Conservation (phyloP, 2,329 filamentous ascomycete genomes). For the Sporothrix variecibatus region DNA sequence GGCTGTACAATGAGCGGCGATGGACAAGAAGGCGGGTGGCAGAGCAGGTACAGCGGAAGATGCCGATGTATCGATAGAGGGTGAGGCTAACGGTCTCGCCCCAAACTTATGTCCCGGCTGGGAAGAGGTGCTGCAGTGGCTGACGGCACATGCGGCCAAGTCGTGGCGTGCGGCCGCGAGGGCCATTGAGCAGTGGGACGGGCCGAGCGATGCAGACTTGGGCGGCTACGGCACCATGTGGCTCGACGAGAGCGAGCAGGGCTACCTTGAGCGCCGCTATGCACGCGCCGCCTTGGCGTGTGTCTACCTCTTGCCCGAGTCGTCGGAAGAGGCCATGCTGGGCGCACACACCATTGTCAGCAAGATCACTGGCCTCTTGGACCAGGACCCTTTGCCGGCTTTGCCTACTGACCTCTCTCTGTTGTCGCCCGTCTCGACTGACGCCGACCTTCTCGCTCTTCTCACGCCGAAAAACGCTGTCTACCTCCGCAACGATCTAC, state of each 20-base stretch:
- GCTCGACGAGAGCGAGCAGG: slow-evolving; percentile 61
- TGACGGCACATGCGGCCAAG: slow-evolving; percentile 57
- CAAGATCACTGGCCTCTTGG: slow-evolving; percentile 61
- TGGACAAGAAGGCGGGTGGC: slow-evolving; percentile 47
- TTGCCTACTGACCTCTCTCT: slow-evolving; percentile 51
- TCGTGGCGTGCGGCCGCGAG: slow-evolving; percentile 65
- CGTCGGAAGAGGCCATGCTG: slow-evolving; percentile 58
- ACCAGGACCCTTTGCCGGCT: slow-evolving; percentile 58
- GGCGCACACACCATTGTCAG: slow-evolving; percentile 62
- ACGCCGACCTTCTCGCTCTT: slow-evolving; percentile 36
- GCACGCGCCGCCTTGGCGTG: slow-evolving; percentile 67
- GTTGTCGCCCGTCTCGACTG: slow-evolving; percentile 44
- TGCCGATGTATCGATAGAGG: slow-evolving; percentile 25
- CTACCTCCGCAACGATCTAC: slow-evolving; percentile 54
- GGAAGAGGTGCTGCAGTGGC: slow-evolving; percentile 70
- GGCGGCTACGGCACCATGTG: slow-evolving; percentile 60
- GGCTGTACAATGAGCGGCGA: slow-evolving; percentile 67
- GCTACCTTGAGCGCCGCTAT: slow-evolving; percentile 64
- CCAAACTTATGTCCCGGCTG: slow-evolving; percentile 58
- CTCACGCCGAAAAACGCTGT: slow-evolving; percentile 46
- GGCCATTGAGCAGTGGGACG: slow-evolving; percentile 71
- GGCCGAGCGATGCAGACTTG: slow-evolving; percentile 69
- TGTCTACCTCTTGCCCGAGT: slow-evolving; percentile 66
- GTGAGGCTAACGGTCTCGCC: slow-evolving; percentile 18
- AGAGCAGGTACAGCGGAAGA: slow-evolving; percentile 30